These are phyloP conservation scores for Lasiosphaeria miniovina DNA, from an alignment of 495 filamentous ascomycete species.

Conservation along the genomic window DNA sequence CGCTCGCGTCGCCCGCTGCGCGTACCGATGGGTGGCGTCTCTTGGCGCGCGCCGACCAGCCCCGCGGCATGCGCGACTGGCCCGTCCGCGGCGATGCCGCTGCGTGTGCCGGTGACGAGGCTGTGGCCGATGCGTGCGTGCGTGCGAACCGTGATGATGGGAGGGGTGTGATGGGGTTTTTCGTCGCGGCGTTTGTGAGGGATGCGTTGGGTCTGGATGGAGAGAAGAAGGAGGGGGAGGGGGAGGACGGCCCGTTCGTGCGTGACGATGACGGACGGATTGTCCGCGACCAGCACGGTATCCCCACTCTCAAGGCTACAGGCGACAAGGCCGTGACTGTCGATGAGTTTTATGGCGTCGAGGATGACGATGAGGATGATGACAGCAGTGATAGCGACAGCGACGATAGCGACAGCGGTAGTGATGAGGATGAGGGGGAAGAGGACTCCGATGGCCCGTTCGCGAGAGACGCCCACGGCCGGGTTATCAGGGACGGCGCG, in stretches of 20 bases:
- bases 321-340: slow-evolving; percentile 19
- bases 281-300: slow-evolving; percentile 35
- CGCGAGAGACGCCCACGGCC: slow-evolving; percentile 26
- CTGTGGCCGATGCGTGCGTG: slow-evolving; percentile 68
- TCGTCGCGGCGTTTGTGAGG: slow-evolving; percentile 46
- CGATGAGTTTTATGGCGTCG: slow-evolving; percentile 5
- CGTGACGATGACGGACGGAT: slow-evolving; percentile 39
- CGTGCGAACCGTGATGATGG: slow-evolving; percentile 76
- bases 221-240: slow-evolving; percentile 13
- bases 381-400: slow-evolving; percentile 15
- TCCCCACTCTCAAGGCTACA: slow-evolving; percentile 39
- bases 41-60: slow-evolving; percentile 65
- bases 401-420: too few relatives aligned
- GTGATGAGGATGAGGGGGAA: slow-evolving; percentile 17
- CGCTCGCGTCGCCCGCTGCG: slow-evolving; percentile 64
- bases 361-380: slow-evolving; percentile 21
- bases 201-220: slow-evolving; percentile 16
- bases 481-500: slow-evolving; percentile 32
- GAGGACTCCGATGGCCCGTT: slow-evolving; percentile 27
- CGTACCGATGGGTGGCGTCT: slow-evolving; percentile 71
- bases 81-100: slow-evolving; percentile 63
- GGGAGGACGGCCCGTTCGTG: slow-evolving; percentile 32
- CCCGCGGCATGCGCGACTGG: slow-evolving; percentile 69
- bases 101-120: slow-evolving; percentile 52
- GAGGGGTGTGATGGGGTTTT: slow-evolving; percentile 59